Conservation (phyloP, 257 asterid species). For the Solanum etuberosum region DNA sequence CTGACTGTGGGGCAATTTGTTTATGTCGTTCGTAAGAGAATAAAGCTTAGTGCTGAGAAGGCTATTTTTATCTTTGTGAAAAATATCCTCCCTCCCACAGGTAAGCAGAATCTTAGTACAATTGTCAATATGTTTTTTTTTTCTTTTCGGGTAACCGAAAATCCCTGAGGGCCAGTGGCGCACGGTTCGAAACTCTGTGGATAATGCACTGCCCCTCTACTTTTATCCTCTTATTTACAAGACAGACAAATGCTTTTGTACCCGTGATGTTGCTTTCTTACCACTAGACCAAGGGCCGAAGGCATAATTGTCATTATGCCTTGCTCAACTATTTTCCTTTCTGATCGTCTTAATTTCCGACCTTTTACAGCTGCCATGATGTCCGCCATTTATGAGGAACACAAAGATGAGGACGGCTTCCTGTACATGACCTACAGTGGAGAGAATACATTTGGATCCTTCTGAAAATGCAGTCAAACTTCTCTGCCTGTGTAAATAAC, state of each 20-base stretch:
- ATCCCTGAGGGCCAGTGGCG: neutral
- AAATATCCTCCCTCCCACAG: constrained; percentile 7
- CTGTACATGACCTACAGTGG: constrained; percentile 7
- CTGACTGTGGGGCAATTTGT: constrained; percentile 5
- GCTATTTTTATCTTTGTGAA: constrained; percentile 4
- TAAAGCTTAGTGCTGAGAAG: constrained; percentile 4
- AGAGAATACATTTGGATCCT: constrained; percentile 2
- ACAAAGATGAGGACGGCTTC: constrained; percentile 8
- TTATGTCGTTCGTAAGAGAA: constrained; percentile 1
- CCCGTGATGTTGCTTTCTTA: neutral
- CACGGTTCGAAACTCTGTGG: neutral
- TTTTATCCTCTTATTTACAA: neutral
- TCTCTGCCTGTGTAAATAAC: neutral
- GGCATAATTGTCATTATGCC: neutral
- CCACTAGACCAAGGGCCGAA: neutral
- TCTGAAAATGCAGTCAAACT: neutral
- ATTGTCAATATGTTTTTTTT: neutral
- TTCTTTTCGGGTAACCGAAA: neutral
- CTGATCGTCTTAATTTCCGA: neutral
- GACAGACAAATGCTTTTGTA: neutral
- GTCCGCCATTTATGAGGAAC: constrained; percentile 4
- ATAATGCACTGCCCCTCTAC: neutral
- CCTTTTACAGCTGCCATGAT: constrained; percentile 2
- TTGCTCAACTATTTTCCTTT: neutral
- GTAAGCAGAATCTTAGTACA: neutral